Conservation (phyloP, 176 grass and related monocot species). For the Aegilops sharonensis region DNA sequence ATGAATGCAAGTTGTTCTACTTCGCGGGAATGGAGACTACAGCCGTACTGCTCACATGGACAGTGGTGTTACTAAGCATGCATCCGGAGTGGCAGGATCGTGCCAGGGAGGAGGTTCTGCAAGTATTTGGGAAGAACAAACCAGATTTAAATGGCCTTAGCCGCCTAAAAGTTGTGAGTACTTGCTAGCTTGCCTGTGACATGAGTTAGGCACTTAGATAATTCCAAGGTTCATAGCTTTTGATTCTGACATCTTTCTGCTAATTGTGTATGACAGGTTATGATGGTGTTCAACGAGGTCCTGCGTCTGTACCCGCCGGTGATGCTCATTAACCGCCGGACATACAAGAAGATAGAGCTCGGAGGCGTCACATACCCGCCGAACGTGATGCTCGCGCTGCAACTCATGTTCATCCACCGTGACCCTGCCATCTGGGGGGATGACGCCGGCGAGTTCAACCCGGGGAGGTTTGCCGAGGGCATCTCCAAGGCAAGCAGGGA, state of each 20-base stretch:
- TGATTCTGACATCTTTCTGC: neutral
- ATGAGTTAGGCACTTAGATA: neutral
- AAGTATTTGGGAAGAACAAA: conserved; percentile 49
- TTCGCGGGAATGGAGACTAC: conserved; percentile 78
- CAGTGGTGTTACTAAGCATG: conserved; percentile 62
- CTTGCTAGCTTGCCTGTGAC: neutral
- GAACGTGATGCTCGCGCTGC: conserved; percentile 25
- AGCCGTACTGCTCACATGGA: conserved; percentile 58
- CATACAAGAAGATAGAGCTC: conserved; percentile 30
- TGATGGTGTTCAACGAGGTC: conserved; percentile 59
- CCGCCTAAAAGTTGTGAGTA: conserved; percentile 56
- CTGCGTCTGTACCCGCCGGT: conserved; percentile 43
- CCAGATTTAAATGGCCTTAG: conserved; percentile 46
- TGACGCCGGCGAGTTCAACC: conserved; percentile 47
- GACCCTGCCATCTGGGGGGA: conserved; percentile 42
- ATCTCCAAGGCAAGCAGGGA: conserved; percentile 42
- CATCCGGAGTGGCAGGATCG: conserved; percentile 65
- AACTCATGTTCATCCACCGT: conserved; percentile 44
- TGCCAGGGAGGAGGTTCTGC: conserved; percentile 65
- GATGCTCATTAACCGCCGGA: neutral
- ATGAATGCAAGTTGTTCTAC: conserved; percentile 83
- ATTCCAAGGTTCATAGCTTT: neutral
- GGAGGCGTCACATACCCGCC: conserved; percentile 42
- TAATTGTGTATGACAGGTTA: conserved; percentile 28
- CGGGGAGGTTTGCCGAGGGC: conserved; percentile 46